Conservation (phyloP, 2,329 filamentous ascomycete genomes). For the Seiridium unicorne region DNA sequence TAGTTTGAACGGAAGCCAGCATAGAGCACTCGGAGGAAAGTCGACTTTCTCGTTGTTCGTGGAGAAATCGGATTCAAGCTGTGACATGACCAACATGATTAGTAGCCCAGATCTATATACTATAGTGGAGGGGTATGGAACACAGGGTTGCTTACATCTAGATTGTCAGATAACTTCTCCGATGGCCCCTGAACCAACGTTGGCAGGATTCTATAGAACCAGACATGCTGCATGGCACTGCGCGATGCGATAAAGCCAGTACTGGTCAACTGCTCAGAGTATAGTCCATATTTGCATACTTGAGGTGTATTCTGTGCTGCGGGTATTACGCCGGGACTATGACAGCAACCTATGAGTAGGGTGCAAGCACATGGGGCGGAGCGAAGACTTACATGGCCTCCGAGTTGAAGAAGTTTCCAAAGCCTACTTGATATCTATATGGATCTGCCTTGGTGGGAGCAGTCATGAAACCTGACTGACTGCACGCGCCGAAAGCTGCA, state of each 20-base stretch:
- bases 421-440: constrained; percentile 20
- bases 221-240: constrained; percentile 21
- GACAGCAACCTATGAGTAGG: background rate
- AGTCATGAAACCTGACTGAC: constrained; percentile 14
- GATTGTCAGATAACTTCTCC: constrained; percentile 9
- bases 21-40: constrained; percentile 36
- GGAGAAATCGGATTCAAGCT: constrained; percentile 32
- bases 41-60: constrained; percentile 37
- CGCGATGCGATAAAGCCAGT: constrained; percentile 24
- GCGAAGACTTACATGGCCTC: constrained; percentile 17
- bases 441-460: constrained; percentile 13
- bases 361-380: background rate
- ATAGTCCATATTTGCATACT: constrained; percentile 24
- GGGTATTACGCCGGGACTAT: constrained; percentile 10
- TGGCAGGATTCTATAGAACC: constrained; percentile 29
- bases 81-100: background rate
- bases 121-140: background rate
- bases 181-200: constrained; percentile 21
- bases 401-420: constrained; percentile 19
- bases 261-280: constrained; percentile 27
- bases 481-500: constrained; percentile 7
- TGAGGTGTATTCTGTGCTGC: constrained; percentile 22
- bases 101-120: background rate
- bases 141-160: constrained; percentile 2
- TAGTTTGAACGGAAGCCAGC: constrained; percentile 36